phyloP scores from a whole-genome alignment of 768 basidiomycete species.

The Infundibulicybe gibba region DNA sequence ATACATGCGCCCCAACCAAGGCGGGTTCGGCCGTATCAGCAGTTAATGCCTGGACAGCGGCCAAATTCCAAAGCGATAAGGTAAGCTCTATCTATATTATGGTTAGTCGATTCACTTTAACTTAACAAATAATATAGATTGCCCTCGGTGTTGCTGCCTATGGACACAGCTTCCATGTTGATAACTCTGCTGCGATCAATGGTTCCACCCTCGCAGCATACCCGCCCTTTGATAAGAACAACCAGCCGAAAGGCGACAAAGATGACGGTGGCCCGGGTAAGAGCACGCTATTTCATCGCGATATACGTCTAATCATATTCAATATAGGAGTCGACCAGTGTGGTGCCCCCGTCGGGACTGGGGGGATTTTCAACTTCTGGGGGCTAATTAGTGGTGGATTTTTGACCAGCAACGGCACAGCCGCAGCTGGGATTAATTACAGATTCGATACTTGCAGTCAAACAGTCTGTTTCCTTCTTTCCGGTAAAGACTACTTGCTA shows the following conservation, averaged over 20 bases:
- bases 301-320: too few species aligned
- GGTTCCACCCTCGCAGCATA: slow-evolving; percentile 34
- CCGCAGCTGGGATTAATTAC: slow-evolving; percentile 50
- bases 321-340: slow-evolving; percentile 42
- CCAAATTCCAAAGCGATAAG: slow-evolving; percentile 64
- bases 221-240: slow-evolving; percentile 43
- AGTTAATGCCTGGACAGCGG: slow-evolving; percentile 65
- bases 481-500: background rate
- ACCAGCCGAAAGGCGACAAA: slow-evolving; percentile 47
- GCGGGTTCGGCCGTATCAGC: slow-evolving; percentile 72
- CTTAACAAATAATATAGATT: slow-evolving; percentile 32
- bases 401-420: slow-evolving; percentile 40
- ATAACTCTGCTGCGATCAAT: slow-evolving; percentile 29
- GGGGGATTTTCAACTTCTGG: slow-evolving; percentile 60
- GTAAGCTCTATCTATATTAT: slow-evolving; percentile 10
- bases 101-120: background rate
- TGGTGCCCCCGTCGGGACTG: slow-evolving; percentile 28
- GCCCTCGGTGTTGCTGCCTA: slow-evolving; percentile 81
- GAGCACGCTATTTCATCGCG: slow-evolving; percentile 6
- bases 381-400: slow-evolving; percentile 54
- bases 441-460: slow-evolving; percentile 65
- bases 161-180: slow-evolving; percentile 67
- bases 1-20: slow-evolving; percentile 61
- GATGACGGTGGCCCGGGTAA: slow-evolving; percentile 35
- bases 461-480: slow-evolving; percentile 51